Evolutionary conservation across 495 filamentous ascomycete species (phyloP), one percentile per base, ranked within the genome.

Genomic region (Xylaria telfairii): DNA sequence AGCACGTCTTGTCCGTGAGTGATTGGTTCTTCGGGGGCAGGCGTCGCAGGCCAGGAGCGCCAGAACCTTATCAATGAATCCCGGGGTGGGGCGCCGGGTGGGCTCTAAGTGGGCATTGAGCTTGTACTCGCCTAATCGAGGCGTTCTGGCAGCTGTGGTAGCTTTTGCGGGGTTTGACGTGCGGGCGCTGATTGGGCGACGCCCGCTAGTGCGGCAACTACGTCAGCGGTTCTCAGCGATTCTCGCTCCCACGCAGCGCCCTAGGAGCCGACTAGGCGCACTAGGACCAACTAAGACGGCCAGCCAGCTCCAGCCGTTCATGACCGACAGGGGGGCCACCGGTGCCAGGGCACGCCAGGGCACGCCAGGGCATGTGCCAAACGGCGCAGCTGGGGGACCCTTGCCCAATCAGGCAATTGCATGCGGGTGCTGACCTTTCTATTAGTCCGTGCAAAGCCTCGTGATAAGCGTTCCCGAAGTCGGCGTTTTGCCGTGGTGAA

Each of bases 221-320:
- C 74, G 74, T 75, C 74, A 76, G 76, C 74, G 71, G 75, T 72
- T 46, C 51, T 75, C 74, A 76, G 76, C 74, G 71, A 76, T 72
- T 46, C 51, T 72, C 74, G 69, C 57, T 54, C 30, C 41, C 24
- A 1, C 12, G 41, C 34, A 24, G 53, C 28, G 28, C 47, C 53
- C 53, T 57, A 57, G 32, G 26, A 57, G 26, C 7, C 49, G 19
- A 8, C 49, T 24, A 24, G 42, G n/a, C 34, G 9, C 9, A 10
- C 37, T 61, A 41, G 17, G 59, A 24, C n/a, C 24, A 24, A 37
- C 56, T 59, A 39, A 37, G 5, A 37, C 15, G 24, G n/a, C 41
- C 62, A 30, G 51, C 51, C 51, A 65, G 28, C 56, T 57, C 56
- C 42, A 68, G 67, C 67, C 53, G 53, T 53, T 34, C 53, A 47